Percentiles rank a stretch among this genome's conserved stretches.
Evolutionary conservation across 495 filamentous ascomycete species (phyloP).

Genomic region (Neurospora sp.): DNA sequence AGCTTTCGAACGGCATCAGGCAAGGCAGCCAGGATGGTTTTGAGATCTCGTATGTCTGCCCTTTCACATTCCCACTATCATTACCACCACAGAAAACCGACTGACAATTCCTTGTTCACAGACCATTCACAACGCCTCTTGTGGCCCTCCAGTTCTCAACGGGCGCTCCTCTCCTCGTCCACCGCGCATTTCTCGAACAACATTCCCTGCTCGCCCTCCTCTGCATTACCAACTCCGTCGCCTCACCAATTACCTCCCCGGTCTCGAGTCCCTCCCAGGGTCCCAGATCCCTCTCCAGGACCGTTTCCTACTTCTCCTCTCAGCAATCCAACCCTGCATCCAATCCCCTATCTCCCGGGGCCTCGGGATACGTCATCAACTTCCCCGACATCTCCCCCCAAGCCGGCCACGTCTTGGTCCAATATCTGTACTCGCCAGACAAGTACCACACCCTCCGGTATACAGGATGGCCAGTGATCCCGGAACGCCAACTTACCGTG

Average conservation of each 20-base stretch:
- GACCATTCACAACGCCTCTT: slow-evolving; percentile 15
- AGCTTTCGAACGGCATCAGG: background rate
- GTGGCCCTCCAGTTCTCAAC: slow-evolving; percentile 8
- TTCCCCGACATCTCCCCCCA: slow-evolving; percentile 5
- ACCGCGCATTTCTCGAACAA: slow-evolving; percentile 6
- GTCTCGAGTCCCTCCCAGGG: background rate
- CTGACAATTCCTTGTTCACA: background rate
- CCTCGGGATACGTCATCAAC: background rate
- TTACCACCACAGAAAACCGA: background rate
- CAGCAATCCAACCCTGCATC: background rate
- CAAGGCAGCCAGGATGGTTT: background rate
- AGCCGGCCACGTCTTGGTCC: slow-evolving; percentile 20
- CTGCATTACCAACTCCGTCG: background rate
- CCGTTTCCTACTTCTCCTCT: background rate
- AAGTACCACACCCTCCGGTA: background rate
- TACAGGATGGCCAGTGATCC: background rate
- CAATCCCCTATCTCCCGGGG: background rate
- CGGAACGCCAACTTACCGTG: background rate
- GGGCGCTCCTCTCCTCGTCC: slow-evolving; percentile 7
- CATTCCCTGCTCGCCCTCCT: slow-evolving; percentile 4
- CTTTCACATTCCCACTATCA: background rate
- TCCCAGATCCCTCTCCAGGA: background rate
- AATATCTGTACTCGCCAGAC: slow-evolving; percentile 16
- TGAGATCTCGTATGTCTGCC: background rate
- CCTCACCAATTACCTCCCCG: background rate